Evolutionary conservation across 1,284 basidiomycete species (phyloP).

Genomic region (Amylostereum areolatum): DNA sequence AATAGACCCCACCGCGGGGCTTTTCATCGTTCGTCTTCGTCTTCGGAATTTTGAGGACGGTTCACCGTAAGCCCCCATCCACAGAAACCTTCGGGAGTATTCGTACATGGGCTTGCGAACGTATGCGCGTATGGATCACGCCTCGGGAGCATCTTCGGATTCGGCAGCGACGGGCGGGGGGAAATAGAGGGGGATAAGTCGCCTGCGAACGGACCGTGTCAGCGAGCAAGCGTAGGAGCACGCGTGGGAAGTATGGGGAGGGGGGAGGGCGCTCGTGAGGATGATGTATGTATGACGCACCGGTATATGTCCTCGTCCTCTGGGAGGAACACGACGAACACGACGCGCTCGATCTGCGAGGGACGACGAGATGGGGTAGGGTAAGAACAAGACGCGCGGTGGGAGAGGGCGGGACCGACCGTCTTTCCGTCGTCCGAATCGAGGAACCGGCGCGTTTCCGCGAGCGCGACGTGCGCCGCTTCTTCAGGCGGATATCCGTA

Average conservation of each 20-base stretch:
- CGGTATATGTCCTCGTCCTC: slow-evolving; percentile 59
- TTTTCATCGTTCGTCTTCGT: not conserved
- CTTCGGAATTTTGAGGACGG: slow-evolving; percentile 1
- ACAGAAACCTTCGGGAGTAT: not conserved
- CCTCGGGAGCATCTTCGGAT: not conserved
- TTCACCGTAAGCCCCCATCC: not conserved
- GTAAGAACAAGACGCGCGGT: not conserved
- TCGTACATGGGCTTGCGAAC: too few relatives aligned
- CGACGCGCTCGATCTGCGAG: slow-evolving; percentile 58
- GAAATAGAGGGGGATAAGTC: slow-evolving; percentile 59
- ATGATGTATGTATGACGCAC: slow-evolving; percentile 32
- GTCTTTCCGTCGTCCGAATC: slow-evolving; percentile 46
- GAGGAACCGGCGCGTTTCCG: slow-evolving; percentile 50
- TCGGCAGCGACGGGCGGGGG: slow-evolving; percentile 25
- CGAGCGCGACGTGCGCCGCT: slow-evolving; percentile 67
- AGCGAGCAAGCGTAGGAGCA: too few relatives aligned
- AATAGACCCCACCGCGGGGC: not conserved
- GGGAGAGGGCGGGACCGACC: slow-evolving; percentile 27
- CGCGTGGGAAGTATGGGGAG: too few relatives aligned
- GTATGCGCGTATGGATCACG: too few relatives aligned
- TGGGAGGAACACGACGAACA: slow-evolving; percentile 71
- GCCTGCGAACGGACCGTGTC: slow-evolving; percentile 25
- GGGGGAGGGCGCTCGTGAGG: too few relatives aligned
- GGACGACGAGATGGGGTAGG: not conserved
- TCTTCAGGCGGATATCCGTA: slow-evolving; percentile 73